Percentiles rank a stretch among this genome's conserved stretches.
These are phyloP conservation scores for Polytrichum commune DNA, from an alignment of 225 moss, liverwort and hornwort species.

Conservation along the genomic window DNA sequence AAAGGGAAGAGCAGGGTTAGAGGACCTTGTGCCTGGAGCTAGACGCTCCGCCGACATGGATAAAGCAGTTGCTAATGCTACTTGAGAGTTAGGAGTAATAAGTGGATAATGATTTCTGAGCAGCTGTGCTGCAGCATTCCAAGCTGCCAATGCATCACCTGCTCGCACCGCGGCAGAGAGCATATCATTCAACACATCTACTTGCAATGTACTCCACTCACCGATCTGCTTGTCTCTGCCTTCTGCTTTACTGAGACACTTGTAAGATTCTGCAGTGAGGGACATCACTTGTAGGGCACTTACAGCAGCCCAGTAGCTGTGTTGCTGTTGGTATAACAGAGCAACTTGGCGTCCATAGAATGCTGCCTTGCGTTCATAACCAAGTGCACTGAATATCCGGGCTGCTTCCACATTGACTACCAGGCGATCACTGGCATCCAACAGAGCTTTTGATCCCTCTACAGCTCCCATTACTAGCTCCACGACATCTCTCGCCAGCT, in stretches of 20 bases:
- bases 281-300: slow-evolving; percentile 92
- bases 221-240: slow-evolving; percentile 41
- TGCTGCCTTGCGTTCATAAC: slow-evolving; percentile 95
- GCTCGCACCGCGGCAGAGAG: slow-evolving; percentile 92
- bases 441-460: slow-evolving; percentile 86
- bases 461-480: slow-evolving; percentile 86
- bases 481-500: slow-evolving; percentile 81
- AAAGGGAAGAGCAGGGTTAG: slow-evolving; percentile 85
- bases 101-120: slow-evolving; percentile 90
- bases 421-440: slow-evolving; percentile 99
- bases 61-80: slow-evolving; percentile 75
- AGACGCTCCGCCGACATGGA: slow-evolving; percentile 84
- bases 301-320: slow-evolving; percentile 97
- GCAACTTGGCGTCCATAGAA: slow-evolving; percentile 97
- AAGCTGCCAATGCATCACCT: slow-evolving; percentile 90
- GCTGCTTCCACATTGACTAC: slow-evolving; percentile 95
- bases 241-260: slow-evolving; percentile 71
- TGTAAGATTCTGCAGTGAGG: slow-evolving; percentile 81
- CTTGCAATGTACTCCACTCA: slow-evolving; percentile 97
- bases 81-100: slow-evolving; percentile 81
- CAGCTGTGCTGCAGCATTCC: slow-evolving; percentile 93
- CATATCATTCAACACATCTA: slow-evolving; percentile 97
- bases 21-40: slow-evolving; percentile 80
- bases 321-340: slow-evolving; percentile 93
- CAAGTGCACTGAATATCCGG: slow-evolving; percentile 86